These are phyloP conservation scores for Trichoderma koningiopsis DNA, from an alignment of 2,329 filamentous ascomycete species.

Conservation along the genomic window DNA sequence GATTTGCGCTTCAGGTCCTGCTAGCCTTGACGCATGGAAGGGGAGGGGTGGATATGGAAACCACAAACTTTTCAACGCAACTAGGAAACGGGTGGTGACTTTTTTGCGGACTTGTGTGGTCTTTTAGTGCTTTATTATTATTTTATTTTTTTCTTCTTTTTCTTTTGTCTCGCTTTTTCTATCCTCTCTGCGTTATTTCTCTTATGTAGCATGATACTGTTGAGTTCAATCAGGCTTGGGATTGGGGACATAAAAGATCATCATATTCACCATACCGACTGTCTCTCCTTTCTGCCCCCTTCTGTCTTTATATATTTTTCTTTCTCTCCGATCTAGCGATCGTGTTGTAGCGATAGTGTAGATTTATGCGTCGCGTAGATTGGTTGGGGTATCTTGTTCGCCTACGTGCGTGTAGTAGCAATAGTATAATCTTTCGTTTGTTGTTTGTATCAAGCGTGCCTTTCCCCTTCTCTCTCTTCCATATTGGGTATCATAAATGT, in stretches of 20 bases:
- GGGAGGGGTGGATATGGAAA: conserved; percentile 24
- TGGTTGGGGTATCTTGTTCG: conserved; percentile 1
- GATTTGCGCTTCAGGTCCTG: conserved; percentile 20
- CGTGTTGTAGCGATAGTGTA: conserved; percentile 23
- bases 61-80: conserved; percentile 23
- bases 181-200: conserved; percentile 31
- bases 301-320: background rate
- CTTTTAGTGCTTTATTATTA: conserved; percentile 11
- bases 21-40: conserved; percentile 20
- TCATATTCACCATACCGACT: conserved; percentile 29
- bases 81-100: conserved; percentile 21
- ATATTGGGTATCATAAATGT: background rate
- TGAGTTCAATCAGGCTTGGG: conserved; percentile 30
- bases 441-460: background rate
- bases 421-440: conserved; percentile 1
- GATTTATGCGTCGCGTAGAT: conserved; percentile 22
- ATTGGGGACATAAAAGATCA: conserved; percentile 30
- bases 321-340: conserved; percentile 17
- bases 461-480: background rate
- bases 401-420: background rate
- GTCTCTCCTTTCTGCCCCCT: background rate
- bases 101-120: conserved; percentile 23
- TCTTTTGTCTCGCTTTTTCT: conserved; percentile 26
- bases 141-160: background rate
- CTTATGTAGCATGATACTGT: conserved; percentile 36